phyloP scores from a whole-genome alignment of 148 eudicot genomes.

The Talinum fruticosum region DNA sequence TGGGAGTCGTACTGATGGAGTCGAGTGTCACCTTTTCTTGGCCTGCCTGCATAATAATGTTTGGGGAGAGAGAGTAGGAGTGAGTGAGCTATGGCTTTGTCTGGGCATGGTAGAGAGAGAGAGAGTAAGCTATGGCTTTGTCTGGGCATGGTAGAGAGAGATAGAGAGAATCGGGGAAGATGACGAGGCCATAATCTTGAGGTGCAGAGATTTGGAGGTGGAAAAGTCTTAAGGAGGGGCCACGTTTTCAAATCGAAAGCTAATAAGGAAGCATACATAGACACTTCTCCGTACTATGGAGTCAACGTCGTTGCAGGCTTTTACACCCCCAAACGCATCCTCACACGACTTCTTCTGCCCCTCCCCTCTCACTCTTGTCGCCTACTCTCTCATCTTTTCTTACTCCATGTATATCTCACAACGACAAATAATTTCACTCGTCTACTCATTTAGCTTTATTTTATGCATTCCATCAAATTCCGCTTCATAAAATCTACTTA shows the following conservation, averaged over 20 bases:
- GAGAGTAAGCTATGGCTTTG: slow-evolving; percentile 2
- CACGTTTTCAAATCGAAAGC: background rate
- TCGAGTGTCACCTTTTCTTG: too few relatives aligned
- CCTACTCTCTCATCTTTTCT: background rate
- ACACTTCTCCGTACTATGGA: slow-evolving; percentile 28
- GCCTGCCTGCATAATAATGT: too few relatives aligned
- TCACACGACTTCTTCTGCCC: slow-evolving; percentile 8
- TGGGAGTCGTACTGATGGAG: too few relatives aligned
- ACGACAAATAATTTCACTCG: too few relatives aligned
- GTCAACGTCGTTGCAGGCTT: slow-evolving; percentile 42
- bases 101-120: background rate
- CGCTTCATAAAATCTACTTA: too few relatives aligned
- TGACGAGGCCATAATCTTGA: slow-evolving; percentile 29
- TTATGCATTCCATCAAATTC: too few relatives aligned
- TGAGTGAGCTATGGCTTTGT: too few relatives aligned
- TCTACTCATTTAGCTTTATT: too few relatives aligned
- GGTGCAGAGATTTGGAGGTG: slow-evolving; percentile 30
- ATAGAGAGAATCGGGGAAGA: slow-evolving; percentile 12
- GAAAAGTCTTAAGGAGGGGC: slow-evolving; percentile 18
- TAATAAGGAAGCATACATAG: too few relatives aligned
- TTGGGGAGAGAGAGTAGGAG: background rate
- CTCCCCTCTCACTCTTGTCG: slow-evolving; percentile 26
- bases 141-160: background rate
- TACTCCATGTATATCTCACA: too few relatives aligned
- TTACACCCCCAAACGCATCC: slow-evolving; percentile 10